Percentiles rank a stretch among this genome's conserved stretches.
These are phyloP conservation scores for Podospora comata DNA, from an alignment of 495 filamentous ascomycete species.

Conservation along the genomic window DNA sequence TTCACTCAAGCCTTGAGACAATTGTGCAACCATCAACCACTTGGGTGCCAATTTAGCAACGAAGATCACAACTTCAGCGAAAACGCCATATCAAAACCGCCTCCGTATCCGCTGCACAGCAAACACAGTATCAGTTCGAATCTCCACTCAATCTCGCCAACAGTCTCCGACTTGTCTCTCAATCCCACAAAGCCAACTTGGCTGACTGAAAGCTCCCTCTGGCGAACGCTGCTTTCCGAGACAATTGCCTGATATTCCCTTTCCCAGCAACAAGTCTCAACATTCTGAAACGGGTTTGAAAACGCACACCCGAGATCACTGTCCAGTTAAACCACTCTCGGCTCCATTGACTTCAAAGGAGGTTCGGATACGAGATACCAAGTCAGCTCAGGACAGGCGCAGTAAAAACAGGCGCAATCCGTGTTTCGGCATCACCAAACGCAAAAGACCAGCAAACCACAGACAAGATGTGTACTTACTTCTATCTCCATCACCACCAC, in stretches of 20 bases:
- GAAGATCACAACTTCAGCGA: conserved; percentile 3
- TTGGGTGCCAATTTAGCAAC: background rate
- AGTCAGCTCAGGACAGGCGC: background rate
- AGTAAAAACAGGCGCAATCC: background rate
- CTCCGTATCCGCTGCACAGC: background rate
- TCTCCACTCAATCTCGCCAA: background rate
- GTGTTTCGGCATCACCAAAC: background rate
- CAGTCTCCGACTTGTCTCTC: background rate
- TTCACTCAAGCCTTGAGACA: conserved; percentile 4
- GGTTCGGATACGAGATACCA: background rate
- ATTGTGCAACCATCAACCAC: background rate
- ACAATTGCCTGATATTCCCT: conserved; percentile 3
- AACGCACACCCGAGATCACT: background rate
- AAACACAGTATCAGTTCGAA: background rate
- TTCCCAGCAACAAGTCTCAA: conserved; percentile 2
- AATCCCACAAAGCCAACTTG: background rate
- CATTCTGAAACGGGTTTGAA: background rate
- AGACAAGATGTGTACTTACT: conserved; percentile 21
- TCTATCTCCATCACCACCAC: conserved; percentile 36
- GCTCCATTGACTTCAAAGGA: background rate
- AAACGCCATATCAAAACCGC: background rate
- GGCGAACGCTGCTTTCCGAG: background rate
- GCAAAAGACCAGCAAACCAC: background rate
- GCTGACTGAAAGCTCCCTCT: background rate
- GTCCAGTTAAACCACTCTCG: background rate